A percentile compares a stretch with the other conserved stretches of the same genome.
phyloP scores from a whole-genome alignment of 2,329 filamentous ascomycete species.

The Fusarium algeriense region DNA sequence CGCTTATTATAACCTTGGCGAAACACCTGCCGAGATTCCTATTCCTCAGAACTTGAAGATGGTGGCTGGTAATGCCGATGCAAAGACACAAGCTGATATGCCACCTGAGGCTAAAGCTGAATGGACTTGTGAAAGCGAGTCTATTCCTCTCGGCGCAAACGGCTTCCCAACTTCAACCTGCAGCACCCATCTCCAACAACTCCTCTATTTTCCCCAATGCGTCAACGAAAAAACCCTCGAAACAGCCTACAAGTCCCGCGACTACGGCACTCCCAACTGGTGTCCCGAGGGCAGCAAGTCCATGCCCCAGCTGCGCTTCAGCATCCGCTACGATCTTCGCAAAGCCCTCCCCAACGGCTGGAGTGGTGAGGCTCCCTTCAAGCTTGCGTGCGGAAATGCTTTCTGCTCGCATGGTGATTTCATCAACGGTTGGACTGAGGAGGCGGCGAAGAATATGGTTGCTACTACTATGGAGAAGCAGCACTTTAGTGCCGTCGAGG shows the following conservation, averaged over 20 bases:
- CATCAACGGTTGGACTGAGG: conserved; percentile 59
- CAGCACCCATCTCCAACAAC: conserved; percentile 35
- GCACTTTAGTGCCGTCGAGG: conserved; percentile 51
- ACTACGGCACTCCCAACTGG: conserved; percentile 44
- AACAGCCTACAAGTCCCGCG: conserved; percentile 37
- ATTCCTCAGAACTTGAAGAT: conserved; percentile 59
- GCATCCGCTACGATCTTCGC: conserved; percentile 60
- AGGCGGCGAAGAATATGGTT: conserved; percentile 54
- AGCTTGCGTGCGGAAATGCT: conserved; percentile 57
- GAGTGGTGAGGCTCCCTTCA: conserved; percentile 57
- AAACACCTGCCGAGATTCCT: conserved; percentile 55
- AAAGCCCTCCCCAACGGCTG: conserved; percentile 58
- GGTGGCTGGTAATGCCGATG: conserved; percentile 55
- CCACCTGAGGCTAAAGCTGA: conserved; percentile 47
- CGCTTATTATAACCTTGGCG: conserved; percentile 59
- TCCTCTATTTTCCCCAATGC: conserved; percentile 44
- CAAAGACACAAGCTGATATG: conserved; percentile 25
- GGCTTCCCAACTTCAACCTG: conserved; percentile 38
- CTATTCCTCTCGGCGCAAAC: conserved; percentile 38
- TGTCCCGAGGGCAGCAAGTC: conserved; percentile 59
- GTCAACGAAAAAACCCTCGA: conserved; percentile 43
- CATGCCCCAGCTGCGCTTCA: conserved; percentile 62
- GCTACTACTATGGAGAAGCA: conserved; percentile 51
- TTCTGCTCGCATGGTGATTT: conserved; percentile 62
- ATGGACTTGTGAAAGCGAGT: conserved; percentile 51